These are phyloP conservation scores for Brassica balearica DNA, from an alignment of 441 rosid species.

Conservation along the genomic window DNA sequence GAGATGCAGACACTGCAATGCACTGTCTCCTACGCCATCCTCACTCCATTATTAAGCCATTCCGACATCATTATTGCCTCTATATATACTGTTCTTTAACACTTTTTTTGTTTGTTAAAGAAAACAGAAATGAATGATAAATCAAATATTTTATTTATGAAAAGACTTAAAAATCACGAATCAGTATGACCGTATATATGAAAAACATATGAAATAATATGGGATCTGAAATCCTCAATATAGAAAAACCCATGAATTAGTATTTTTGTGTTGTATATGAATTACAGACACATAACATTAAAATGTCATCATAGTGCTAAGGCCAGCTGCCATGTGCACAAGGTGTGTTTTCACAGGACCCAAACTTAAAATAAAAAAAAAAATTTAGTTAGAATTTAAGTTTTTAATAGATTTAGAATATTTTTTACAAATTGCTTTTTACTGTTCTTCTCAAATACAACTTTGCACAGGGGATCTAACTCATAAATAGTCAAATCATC, in stretches of 20 bases:
- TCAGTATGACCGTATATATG: background rate
- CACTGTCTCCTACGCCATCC: constrained; percentile 34
- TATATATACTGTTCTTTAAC: background rate
- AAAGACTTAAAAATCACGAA: background rate
- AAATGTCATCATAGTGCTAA: background rate
- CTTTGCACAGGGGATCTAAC: no score
- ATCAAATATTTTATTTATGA: background rate
- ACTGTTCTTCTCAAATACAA: no score
- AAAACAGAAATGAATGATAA: no score
- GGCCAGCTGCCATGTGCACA: no score
- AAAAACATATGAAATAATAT: background rate
- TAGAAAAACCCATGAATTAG: background rate
- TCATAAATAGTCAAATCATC: no score
- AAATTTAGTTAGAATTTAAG: no score
- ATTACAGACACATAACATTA: background rate
- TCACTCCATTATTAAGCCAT: constrained; percentile 25
- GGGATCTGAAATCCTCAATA: background rate
- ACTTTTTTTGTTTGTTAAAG: no score
- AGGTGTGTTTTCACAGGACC: no score
- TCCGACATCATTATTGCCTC: constrained; percentile 5
- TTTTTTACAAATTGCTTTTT: no score
- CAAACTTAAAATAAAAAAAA: no score
- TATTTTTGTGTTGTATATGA: background rate
- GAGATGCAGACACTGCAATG: constrained; percentile 5
- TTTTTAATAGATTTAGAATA: no score